Conservation (phyloP, 306 rosid genomes). For the Alnus rubra region DNA sequence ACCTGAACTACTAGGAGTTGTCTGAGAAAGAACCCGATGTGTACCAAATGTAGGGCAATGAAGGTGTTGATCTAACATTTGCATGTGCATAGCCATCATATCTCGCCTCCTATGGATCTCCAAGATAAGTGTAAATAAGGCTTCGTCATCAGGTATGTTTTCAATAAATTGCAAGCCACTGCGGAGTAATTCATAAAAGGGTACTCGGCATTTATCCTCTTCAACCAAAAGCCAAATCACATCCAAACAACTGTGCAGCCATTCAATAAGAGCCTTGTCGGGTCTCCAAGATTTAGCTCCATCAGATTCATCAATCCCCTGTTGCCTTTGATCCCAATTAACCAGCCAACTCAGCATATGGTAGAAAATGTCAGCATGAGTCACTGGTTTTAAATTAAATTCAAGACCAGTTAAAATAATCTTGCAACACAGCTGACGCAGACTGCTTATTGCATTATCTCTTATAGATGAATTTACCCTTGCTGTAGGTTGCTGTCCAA, state of each 20-base stretch:
- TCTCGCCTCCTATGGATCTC: constrained; percentile 97
- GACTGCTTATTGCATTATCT: constrained; percentile 83
- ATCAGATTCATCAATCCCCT: constrained; percentile 67
- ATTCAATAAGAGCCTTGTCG: constrained; percentile 81
- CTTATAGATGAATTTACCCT: constrained; percentile 58
- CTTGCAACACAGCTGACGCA: constrained; percentile 97
- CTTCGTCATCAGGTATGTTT: constrained; percentile 92
- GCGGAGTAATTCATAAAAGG: constrained; percentile 90
- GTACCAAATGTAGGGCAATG: constrained; percentile 98
- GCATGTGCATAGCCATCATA: constrained; percentile 99
- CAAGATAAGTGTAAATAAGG: constrained; percentile 87
- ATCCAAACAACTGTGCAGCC: constrained; percentile 98
- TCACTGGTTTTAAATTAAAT: constrained; percentile 70
- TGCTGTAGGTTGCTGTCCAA: constrained; percentile 54
- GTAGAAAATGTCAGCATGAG: constrained; percentile 77
- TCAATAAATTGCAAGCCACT: constrained; percentile 93
- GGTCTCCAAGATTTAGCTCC: constrained; percentile 65
- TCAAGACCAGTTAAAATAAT: constrained; percentile 86
- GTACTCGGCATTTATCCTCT: constrained; percentile 88
- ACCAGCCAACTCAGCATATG: constrained; percentile 96
- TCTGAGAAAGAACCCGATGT: constrained; percentile 69
- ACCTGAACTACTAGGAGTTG: constrained; percentile 60
- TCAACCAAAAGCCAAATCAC: constrained; percentile 98
- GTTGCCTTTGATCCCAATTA: constrained; percentile 92
- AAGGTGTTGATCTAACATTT: constrained; percentile 97